Evolutionary conservation across 768 basidiomycete genomes (phyloP).

Genomic region (Naganishia friedmannii): DNA sequence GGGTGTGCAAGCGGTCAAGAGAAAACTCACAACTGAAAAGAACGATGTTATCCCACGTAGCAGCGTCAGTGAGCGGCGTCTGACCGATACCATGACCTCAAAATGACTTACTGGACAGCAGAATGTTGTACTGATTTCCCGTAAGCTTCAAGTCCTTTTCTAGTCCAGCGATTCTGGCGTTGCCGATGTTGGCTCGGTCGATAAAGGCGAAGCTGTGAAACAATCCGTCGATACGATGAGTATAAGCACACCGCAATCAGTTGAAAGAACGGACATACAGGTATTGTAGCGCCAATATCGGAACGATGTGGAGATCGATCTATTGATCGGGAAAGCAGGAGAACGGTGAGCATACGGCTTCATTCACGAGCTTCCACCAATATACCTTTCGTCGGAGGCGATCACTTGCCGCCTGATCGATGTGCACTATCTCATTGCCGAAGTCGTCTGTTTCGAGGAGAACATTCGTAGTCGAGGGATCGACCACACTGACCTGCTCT

Average conservation of each 20-base stretch:
- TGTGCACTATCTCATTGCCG: conserved; percentile 7
- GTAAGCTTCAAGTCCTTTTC: conserved; percentile 37
- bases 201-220: conserved; percentile 27
- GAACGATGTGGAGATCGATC: conserved; percentile 29
- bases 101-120: conserved; percentile 23
- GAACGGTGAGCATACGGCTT: neutral
- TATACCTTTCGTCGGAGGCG: conserved; percentile 27
- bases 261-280: neutral
- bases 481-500: neutral
- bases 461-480: neutral
- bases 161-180: conserved; percentile 35
- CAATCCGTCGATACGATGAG: neutral
- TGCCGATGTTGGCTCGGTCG: conserved; percentile 29
- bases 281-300: conserved; percentile 26
- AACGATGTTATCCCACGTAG: too few species aligned
- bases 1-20: too few species aligned
- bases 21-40: too few species aligned
- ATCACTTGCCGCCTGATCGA: conserved; percentile 29
- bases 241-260: too few species aligned
- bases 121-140: conserved; percentile 35
- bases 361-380: neutral
- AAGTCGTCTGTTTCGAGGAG: conserved; percentile 9
- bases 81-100: neutral
- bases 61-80: too few species aligned
- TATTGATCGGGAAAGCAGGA: neutral